Conservation (phyloP, 176 grass and related monocot species). For the Melocanna baccifera region DNA sequence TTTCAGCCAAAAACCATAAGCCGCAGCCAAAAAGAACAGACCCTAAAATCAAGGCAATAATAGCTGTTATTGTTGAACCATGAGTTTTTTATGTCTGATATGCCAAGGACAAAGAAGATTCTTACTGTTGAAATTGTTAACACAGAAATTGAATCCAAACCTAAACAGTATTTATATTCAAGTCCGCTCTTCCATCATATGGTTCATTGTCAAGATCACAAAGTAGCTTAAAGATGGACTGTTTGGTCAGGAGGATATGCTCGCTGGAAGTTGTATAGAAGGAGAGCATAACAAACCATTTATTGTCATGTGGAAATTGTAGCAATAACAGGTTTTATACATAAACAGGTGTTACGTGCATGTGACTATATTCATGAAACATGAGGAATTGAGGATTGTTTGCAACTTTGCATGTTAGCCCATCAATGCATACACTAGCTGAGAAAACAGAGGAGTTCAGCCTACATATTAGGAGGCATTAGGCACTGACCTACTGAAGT, state of each 20-base stretch:
- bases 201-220: neutral
- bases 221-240: neutral
- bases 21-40: too few species aligned
- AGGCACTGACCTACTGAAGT: neutral
- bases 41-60: conserved; percentile 4
- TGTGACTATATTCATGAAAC: neutral
- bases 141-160: neutral
- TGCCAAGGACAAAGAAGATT: neutral
- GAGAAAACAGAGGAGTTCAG: neutral
- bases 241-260: neutral
- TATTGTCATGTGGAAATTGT: neutral
- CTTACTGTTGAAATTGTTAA: neutral
- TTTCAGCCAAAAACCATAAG: too few species aligned
- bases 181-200: neutral
- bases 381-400: neutral
- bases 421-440: neutral
- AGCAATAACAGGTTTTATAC: neutral
- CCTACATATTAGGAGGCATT: neutral
- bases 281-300: neutral
- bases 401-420: neutral
- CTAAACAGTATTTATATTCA: conserved; percentile 3
- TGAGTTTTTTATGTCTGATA: neutral
- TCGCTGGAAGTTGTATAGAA: neutral
- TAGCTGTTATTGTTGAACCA: neutral
- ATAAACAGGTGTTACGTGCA: neutral